phyloP scores from a whole-genome alignment of 441 rosid genomes.

The Croton laevigatus region DNA sequence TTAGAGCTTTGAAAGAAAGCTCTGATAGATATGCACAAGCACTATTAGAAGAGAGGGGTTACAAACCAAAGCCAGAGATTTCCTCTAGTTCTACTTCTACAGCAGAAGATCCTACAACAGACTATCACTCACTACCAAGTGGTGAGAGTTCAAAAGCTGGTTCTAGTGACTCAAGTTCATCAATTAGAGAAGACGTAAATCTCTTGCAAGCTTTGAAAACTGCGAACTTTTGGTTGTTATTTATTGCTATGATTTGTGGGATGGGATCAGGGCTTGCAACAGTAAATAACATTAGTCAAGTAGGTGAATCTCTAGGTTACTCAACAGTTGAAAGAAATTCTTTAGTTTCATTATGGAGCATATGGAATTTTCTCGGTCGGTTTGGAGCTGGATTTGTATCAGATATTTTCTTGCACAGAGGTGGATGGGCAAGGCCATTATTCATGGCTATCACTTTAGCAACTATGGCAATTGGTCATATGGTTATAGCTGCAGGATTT shows the following conservation, averaged over 20 bases:
- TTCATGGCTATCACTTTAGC: constrained; percentile 56
- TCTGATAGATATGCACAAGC: constrained; percentile 30
- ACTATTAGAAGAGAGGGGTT: constrained; percentile 22
- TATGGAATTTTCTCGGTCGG: constrained; percentile 83
- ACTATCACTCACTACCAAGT: constrained; percentile 28
- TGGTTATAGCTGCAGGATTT: constrained; percentile 60
- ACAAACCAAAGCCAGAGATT: constrained; percentile 13
- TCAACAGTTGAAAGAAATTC: constrained; percentile 46
- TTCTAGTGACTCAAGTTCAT: neutral
- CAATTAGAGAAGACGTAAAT: constrained; percentile 38
- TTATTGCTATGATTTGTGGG: constrained; percentile 63
- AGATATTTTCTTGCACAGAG: constrained; percentile 48
- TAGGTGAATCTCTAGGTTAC: constrained; percentile 60
- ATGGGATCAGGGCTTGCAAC: constrained; percentile 62
- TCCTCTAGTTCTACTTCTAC: constrained; percentile 11
- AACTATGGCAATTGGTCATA: constrained; percentile 46
- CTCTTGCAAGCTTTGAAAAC: constrained; percentile 50
- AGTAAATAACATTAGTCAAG: constrained; percentile 57
- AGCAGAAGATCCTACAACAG: constrained; percentile 15
- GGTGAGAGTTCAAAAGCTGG: constrained; percentile 14
- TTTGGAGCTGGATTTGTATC: constrained; percentile 69
- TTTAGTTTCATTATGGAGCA: constrained; percentile 59
- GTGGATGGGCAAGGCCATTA: constrained; percentile 62
- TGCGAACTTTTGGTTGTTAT: constrained; percentile 70
- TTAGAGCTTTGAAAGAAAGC: constrained; percentile 38